Percentiles rank a stretch among this genome's conserved stretches.
These are phyloP conservation scores for Pyronema omphalodes DNA, from an alignment of 495 filamentous ascomycete genomes.

Conservation along the genomic window DNA sequence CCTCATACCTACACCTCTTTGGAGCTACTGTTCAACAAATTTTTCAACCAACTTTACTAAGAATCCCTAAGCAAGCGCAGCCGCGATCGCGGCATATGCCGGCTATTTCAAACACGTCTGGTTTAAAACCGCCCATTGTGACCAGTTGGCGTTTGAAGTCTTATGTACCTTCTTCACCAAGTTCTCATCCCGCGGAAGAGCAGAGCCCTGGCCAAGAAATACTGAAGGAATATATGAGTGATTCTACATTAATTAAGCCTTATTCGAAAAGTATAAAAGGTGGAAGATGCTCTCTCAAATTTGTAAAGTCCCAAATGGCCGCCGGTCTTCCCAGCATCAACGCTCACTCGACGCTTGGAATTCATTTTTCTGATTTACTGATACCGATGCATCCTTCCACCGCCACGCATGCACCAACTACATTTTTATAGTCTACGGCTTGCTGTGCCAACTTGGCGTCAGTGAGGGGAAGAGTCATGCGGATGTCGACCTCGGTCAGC, in stretches of 20 bases:
- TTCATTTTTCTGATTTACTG: slow-evolving; percentile 34
- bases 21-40: too few species aligned
- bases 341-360: neutral
- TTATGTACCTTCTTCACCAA: slow-evolving; percentile 39
- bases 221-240: slow-evolving; percentile 42
- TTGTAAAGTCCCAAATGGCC: slow-evolving; percentile 16
- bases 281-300: neutral
- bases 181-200: slow-evolving; percentile 47
- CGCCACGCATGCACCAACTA: slow-evolving; percentile 27
- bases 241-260: slow-evolving; percentile 13
- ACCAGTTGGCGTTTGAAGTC: slow-evolving; percentile 25
- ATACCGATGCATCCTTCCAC: slow-evolving; percentile 51
- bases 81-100: slow-evolving; percentile 31
- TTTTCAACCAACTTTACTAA: too few species aligned
- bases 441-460: slow-evolving; percentile 36
- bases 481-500: slow-evolving; percentile 46
- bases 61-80: slow-evolving; percentile 20
- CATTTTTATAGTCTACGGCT: slow-evolving; percentile 42
- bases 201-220: slow-evolving; percentile 26
- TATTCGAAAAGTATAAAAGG: too few species aligned
- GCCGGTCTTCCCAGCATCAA: too few species aligned
- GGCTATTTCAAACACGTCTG: slow-evolving; percentile 22
- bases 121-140: too few species aligned
- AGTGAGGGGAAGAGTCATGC: slow-evolving; percentile 27
- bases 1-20: too few species aligned